phyloP scores from a whole-genome alignment of 345 rosid species.

The Gossypium mustelinum region DNA sequence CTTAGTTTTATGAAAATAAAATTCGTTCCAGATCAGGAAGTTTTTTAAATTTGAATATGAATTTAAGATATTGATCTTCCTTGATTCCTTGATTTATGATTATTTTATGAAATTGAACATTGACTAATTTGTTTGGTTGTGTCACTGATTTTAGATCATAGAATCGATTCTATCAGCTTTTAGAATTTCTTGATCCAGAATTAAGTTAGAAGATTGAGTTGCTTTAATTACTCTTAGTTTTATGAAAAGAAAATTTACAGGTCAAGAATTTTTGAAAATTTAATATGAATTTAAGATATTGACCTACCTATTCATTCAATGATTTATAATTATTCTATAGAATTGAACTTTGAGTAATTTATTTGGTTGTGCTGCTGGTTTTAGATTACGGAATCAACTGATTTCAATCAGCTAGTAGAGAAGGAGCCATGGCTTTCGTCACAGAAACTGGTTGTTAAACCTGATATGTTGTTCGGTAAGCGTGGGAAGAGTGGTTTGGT shows the following conservation, averaged over 20 bases:
- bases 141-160: background rate
- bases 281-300: background rate
- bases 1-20: background rate
- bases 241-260: background rate
- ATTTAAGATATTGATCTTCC: background rate
- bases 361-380: background rate
- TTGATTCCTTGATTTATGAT: background rate
- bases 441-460: constrained; percentile 85
- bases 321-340: background rate
- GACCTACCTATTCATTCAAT: background rate
- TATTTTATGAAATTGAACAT: background rate
- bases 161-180: background rate
- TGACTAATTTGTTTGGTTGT: background rate
- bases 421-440: constrained; percentile 87
- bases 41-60: background rate
- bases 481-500: constrained; percentile 96
- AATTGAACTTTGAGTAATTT: constrained; percentile 2
- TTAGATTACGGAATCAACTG: constrained; percentile 75
- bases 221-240: background rate
- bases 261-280: background rate
- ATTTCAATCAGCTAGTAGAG: constrained; percentile 65
- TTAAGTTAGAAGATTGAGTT: background rate
- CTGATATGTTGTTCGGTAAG: constrained; percentile 96
- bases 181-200: background rate
- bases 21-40: background rate